phyloP scores from a whole-genome alignment of 2,329 filamentous ascomycete genomes.

The Calonectria hawksworthii region DNA sequence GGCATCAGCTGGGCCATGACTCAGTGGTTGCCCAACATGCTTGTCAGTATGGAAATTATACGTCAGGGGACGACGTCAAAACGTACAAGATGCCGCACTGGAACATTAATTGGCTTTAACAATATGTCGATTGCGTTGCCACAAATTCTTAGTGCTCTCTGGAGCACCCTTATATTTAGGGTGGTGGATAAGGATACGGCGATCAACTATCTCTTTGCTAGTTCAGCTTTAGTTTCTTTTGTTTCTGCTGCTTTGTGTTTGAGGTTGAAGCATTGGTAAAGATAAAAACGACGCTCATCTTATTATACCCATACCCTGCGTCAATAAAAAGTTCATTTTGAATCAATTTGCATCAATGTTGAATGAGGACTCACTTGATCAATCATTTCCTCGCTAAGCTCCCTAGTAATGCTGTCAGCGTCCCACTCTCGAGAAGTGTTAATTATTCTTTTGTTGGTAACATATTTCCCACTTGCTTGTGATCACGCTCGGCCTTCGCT shows the following conservation, averaged over 20 bases:
- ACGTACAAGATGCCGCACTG: not conserved
- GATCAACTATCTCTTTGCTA: not conserved
- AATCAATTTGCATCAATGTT: not conserved
- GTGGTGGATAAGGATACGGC: not conserved
- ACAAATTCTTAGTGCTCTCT: not conserved
- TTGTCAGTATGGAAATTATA: not conserved
- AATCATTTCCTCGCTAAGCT: not conserved
- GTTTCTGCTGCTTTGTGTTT: not conserved
- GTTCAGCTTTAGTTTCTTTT: not conserved
- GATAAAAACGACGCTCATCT: not conserved
- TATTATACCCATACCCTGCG: not conserved
- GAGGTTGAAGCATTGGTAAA: not conserved
- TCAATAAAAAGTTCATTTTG: not conserved
- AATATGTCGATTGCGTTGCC: not conserved
- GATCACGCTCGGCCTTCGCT: too few relatives aligned
- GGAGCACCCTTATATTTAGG: not conserved
- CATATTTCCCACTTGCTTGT: too few relatives aligned
- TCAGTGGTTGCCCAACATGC: not conserved
- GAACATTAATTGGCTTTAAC: not conserved
- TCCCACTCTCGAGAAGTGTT: too few relatives aligned
- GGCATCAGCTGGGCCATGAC: not conserved
- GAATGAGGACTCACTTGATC: too few relatives aligned
- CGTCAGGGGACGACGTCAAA: not conserved
- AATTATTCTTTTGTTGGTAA: too few relatives aligned
- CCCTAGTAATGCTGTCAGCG: too few relatives aligned